Evolutionary conservation across 2,329 filamentous ascomycete genomes (phyloP), one percentile per base, ranked within the genome.

Genomic region (Polytolypa hystricis): DNA sequence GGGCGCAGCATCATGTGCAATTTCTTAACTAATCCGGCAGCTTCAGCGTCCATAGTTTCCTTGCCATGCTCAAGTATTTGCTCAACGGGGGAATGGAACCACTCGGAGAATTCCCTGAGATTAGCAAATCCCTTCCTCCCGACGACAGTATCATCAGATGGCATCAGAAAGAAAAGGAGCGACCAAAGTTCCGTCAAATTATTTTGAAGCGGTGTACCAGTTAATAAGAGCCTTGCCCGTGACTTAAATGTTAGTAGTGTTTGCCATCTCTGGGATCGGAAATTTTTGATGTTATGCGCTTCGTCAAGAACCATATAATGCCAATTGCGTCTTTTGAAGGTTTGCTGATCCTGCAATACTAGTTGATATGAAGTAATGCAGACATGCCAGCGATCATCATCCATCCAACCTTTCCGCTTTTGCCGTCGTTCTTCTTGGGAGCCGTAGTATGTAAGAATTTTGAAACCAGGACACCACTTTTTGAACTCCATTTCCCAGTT

Each of bases 401-500:
- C 84, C 49, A 81, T 85, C 91, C 91, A 98, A 2, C 91, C 89
- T 52, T 81, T 77, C 18, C 93, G 81, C 60, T 96, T 96, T 47
- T 80, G 72, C 56, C 84, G 87, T 30, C 91, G 80, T 61, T 98
- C 91, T 47, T 95, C 86, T 50, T 87, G 82, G 28, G 81, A 84
- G 29, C 93, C 91, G 55, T 96, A 98, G 63, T 98, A 98, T 0
- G 87, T 91, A 41, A 98, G 69, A 38, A 98, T 93, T 56, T 95
- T 96, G 69, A 98, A 98, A 0, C 91, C 89, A 3, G 93, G 91
- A 39, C 87, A 84, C 77, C 66, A 98, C 57, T 98, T 98, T 55
- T 96, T 96, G 71, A 98, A 98, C 61, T 98, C 91, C 82, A 96
- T 96, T 58, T 98, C 93, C 91, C 91, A 98, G 55, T 98, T 98